phyloP scores from a whole-genome alignment of 768 basidiomycete genomes.

The Pleurotus platypus region DNA sequence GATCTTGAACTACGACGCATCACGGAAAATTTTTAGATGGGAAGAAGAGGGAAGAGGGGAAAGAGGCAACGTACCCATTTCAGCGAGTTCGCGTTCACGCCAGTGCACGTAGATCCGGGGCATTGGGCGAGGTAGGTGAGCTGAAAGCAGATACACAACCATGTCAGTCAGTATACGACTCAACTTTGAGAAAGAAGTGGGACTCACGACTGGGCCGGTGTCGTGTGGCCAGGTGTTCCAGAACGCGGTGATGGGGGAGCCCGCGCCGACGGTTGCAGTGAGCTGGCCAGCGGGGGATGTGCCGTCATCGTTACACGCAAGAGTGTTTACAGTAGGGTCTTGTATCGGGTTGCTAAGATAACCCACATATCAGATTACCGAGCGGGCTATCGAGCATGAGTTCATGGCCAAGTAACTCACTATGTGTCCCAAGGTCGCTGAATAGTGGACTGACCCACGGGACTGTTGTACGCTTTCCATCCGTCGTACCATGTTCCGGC shows the following conservation, averaged over 20 bases:
- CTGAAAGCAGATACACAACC: slow-evolving; percentile 7
- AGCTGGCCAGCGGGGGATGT: slow-evolving; percentile 25
- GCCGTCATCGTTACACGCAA: slow-evolving; percentile 31
- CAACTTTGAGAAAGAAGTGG: neutral
- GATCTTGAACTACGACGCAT: slow-evolving; percentile 27
- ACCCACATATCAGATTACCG: too few species aligned
- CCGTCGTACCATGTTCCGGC: slow-evolving; percentile 35
- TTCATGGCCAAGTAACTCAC: slow-evolving; percentile 15
- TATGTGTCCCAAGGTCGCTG: slow-evolving; percentile 41
- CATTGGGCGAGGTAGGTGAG: slow-evolving; percentile 34
- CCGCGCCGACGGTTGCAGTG: slow-evolving; percentile 30
- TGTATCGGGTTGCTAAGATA: too few species aligned
- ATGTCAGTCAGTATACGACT: neutral
- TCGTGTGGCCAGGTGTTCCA: slow-evolving; percentile 38
- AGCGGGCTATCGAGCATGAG: too few species aligned
- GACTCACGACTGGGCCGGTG: slow-evolving; percentile 37
- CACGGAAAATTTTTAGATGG: neutral
- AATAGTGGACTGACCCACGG: slow-evolving; percentile 37
- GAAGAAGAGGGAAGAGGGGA: neutral
- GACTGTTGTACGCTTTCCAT: slow-evolving; percentile 38
- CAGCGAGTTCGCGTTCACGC: slow-evolving; percentile 26
- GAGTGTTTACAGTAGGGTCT: too few species aligned
- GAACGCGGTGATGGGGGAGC: slow-evolving; percentile 28
- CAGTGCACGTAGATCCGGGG: slow-evolving; percentile 24
- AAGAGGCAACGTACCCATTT: slow-evolving; percentile 16